phyloP scores from a whole-genome alignment of 768 basidiomycete genomes.

The Lepiota venenata region DNA sequence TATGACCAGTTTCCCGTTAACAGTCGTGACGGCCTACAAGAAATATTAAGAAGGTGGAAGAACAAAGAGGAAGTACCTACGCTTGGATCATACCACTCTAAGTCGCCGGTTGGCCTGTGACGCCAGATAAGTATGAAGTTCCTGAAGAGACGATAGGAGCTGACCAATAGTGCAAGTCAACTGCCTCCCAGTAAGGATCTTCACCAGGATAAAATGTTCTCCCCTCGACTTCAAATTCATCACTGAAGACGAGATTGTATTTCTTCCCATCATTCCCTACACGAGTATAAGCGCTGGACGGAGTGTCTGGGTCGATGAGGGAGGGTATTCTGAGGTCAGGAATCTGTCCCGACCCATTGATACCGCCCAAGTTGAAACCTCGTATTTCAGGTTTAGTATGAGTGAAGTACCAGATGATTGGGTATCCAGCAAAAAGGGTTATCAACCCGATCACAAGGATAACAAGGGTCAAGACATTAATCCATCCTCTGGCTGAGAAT shows the following conservation, averaged over 20 bases:
- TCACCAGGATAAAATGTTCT: conserved; percentile 68
- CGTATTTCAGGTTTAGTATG: conserved; percentile 21
- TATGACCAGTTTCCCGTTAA: conserved; percentile 71
- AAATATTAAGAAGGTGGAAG: conserved; percentile 1
- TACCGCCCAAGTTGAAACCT: conserved; percentile 81
- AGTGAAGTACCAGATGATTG: conserved; percentile 61
- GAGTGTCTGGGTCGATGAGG: conserved; percentile 77
- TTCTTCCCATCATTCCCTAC: conserved; percentile 69
- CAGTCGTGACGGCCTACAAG: conserved; percentile 59
- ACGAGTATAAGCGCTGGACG: conserved; percentile 45
- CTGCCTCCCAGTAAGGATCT: conserved; percentile 83
- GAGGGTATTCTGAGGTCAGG: conserved; percentile 62
- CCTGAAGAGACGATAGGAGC: conserved; percentile 13
- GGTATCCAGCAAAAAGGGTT: conserved; percentile 84
- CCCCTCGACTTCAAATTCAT: conserved; percentile 56
- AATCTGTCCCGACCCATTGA: conserved; percentile 84
- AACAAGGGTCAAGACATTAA: conserved; percentile 68
- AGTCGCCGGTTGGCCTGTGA: conserved; percentile 59
- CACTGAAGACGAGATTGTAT: conserved; percentile 83
- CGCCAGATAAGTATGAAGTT: conserved; percentile 8
- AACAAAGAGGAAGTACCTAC: conserved; percentile 27
- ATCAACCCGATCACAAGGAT: conserved; percentile 65
- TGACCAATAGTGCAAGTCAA: conserved; percentile 78
- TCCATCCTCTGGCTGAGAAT: conserved; percentile 81
- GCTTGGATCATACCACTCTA: conserved; percentile 80